phyloP scores from a whole-genome alignment of 129 eudicot species.

The Centaurea solstitialis region DNA sequence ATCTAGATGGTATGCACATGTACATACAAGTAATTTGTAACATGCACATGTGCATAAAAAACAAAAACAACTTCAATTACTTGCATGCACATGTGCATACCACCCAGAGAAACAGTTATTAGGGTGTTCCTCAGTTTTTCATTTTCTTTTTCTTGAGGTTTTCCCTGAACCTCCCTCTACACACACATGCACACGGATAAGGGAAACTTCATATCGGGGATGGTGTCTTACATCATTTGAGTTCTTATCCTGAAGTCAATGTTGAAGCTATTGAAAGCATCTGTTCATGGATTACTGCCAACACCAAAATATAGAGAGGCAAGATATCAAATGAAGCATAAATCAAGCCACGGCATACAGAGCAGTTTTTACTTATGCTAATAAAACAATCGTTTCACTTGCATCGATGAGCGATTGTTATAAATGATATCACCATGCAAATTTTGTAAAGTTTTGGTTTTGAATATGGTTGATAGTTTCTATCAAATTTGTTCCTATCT shows the following conservation, averaged over 20 bases:
- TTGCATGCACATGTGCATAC: no score
- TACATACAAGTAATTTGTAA: no score
- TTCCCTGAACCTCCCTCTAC: no score
- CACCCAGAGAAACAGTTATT: no score
- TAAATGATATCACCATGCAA: neutral
- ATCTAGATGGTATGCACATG: no score
- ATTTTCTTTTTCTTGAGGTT: no score
- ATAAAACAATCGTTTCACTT: neutral
- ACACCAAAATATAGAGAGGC: neutral
- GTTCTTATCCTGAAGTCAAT: conserved; percentile 17
- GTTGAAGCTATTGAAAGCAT: conserved; percentile 24
- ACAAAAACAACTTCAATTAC: no score
- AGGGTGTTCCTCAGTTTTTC: no score
- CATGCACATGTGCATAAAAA: no score
- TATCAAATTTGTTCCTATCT: neutral
- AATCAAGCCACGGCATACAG: conserved; percentile 1
- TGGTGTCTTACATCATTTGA: conserved; percentile 26
- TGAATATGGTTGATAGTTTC: neutral
- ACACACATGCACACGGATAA: no score
- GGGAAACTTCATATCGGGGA: neutral
- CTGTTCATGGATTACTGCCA: conserved; percentile 20
- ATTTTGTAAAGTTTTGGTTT: neutral
- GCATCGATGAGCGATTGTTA: neutral
- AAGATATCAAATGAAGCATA: neutral
- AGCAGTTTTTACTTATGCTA: neutral